Evolutionary conservation across 805 yeast genomes (phyloP).

Genomic region (Starmerella ratchasimensis): DNA sequence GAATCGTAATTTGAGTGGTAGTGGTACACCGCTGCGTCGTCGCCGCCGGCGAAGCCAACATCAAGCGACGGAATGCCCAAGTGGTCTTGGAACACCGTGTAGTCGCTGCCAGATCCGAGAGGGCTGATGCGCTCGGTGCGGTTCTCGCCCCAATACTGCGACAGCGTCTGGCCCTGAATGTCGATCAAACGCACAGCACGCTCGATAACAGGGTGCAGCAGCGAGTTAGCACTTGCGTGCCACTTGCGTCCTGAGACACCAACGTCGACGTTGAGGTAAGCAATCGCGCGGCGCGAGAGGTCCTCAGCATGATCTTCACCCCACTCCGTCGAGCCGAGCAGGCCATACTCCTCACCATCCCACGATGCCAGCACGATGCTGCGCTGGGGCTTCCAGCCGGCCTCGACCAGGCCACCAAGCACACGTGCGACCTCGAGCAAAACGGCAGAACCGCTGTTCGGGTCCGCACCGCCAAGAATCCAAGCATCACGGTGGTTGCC

Average conservation of each 20-base stretch:
- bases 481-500: slow-evolving; percentile 77
- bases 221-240: slow-evolving; percentile 43
- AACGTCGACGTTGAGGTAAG: slow-evolving; percentile 58
- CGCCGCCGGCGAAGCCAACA: slow-evolving; percentile 37
- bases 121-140: slow-evolving; percentile 30
- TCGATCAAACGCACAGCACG: slow-evolving; percentile 38
- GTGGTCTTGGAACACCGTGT: slow-evolving; percentile 32
- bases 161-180: slow-evolving; percentile 23
- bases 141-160: slow-evolving; percentile 26
- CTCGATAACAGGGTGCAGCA: slow-evolving; percentile 36
- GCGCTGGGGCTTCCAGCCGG: slow-evolving; percentile 62
- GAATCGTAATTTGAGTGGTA: slow-evolving; percentile 69
- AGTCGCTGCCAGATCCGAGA: slow-evolving; percentile 63
- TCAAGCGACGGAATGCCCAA: slow-evolving; percentile 37
- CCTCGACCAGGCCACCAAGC: slow-evolving; percentile 35
- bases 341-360: slow-evolving; percentile 70
- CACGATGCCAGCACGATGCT: slow-evolving; percentile 59
- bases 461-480: slow-evolving; percentile 72
- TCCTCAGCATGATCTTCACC: slow-evolving; percentile 44
- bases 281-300: slow-evolving; percentile 40
- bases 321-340: slow-evolving; percentile 66
- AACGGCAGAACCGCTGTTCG: slow-evolving; percentile 59
- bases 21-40: slow-evolving; percentile 47
- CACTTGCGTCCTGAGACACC: slow-evolving; percentile 46
- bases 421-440: slow-evolving; percentile 51